Conservation (phyloP, 2,329 filamentous ascomycete species). For the Fusarium subtropicale region DNA sequence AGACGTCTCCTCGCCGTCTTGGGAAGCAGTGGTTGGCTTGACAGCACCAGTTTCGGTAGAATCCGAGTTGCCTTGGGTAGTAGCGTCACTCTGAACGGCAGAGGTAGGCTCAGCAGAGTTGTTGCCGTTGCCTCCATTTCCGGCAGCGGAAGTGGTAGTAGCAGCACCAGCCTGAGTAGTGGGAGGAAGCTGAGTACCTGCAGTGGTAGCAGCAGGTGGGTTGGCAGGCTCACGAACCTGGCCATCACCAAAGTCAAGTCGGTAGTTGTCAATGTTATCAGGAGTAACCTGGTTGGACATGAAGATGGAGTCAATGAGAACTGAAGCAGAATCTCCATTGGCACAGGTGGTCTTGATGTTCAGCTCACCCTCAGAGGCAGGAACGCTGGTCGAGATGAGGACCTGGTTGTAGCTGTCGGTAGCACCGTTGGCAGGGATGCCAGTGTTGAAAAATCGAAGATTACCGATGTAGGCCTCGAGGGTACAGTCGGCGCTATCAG, state of each 20-base stretch:
- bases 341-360: conserved; percentile 23
- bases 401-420: neutral
- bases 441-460: conserved; percentile 9
- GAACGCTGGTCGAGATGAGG: conserved; percentile 5
- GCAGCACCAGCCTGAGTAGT: neutral
- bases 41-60: neutral
- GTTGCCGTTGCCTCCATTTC: neutral
- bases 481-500: conserved; percentile 7
- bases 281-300: conserved; percentile 40
- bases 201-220: neutral
- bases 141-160: neutral
- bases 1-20: neutral
- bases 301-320: conserved; percentile 38
- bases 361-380: neutral
- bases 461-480: conserved; percentile 26
- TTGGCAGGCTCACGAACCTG: conserved; percentile 4
- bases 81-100: neutral
- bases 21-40: neutral
- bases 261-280: conserved; percentile 26
- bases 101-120: neutral
- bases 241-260: conserved; percentile 33
- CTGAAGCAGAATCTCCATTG: neutral
- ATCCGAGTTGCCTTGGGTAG: neutral
- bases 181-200: neutral
- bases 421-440: neutral